Conservation (phyloP, 2,329 filamentous ascomycete genomes). For the Didymella segeticola region DNA sequence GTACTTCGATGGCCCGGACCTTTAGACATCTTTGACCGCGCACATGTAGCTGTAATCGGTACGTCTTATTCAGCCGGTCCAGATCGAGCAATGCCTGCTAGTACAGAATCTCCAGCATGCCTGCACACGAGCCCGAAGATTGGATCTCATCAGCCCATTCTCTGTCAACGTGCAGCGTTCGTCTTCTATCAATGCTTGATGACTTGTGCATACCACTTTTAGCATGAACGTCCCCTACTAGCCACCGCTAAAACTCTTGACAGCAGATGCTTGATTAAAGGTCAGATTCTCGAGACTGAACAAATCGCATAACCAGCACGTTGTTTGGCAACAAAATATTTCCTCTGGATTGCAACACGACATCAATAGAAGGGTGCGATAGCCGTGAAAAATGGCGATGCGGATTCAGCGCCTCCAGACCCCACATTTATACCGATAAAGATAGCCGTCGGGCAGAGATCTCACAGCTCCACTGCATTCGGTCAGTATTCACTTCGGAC, state of each 20-base stretch:
- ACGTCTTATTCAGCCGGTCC: conserved; percentile 7
- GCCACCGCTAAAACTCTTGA: conserved; percentile 28
- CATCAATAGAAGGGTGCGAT: neutral
- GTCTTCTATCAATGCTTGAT: neutral
- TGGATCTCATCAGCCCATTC: conserved; percentile 12
- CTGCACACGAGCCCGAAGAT: conserved; percentile 5
- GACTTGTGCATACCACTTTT: conserved; percentile 3
- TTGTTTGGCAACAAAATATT: neutral
- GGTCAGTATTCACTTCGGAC: neutral
- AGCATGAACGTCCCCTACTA: conserved; percentile 24
- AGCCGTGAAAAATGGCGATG: neutral
- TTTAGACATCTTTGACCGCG: conserved; percentile 10
- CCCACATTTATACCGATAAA: neutral
- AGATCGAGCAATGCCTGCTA: conserved; percentile 17
- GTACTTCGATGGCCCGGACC: conserved; percentile 3
- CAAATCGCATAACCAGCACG: neutral
- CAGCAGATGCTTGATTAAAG: conserved; percentile 25
- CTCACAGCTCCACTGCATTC: neutral
- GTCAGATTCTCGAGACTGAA: neutral
- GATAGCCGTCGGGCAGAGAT: neutral
- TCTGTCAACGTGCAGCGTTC: neutral
- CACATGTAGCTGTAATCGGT: conserved; percentile 25
- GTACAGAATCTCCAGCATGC: neutral
- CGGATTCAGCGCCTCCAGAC: neutral
- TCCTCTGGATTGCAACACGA: neutral